Evolutionary conservation across 208 protist species (phyloP).

Genomic region (Trypanosoma cruzi): DNA sequence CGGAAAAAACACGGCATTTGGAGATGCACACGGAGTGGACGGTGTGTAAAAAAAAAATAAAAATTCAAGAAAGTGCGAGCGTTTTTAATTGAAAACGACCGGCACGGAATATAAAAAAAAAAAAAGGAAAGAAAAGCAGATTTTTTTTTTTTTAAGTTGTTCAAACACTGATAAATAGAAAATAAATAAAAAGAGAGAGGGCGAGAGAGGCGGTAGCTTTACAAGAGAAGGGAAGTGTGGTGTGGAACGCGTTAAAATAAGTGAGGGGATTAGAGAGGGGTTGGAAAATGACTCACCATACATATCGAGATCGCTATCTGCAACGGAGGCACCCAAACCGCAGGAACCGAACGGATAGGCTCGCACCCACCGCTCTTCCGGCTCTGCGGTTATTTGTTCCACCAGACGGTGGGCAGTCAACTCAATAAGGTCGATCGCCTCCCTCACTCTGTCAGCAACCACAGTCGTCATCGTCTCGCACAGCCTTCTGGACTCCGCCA

Average conservation of each 20-base stretch:
- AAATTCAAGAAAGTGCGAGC: neutral
- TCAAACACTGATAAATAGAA: neutral
- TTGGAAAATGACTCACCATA: conserved; percentile 72
- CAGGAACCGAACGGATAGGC: conserved; percentile 72
- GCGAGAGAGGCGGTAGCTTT: conserved; percentile 6
- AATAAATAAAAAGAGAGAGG: conserved; percentile 8
- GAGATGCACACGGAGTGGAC: neutral
- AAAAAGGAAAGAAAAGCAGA: conserved; percentile 36
- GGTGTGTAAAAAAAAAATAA: conserved; percentile 14
- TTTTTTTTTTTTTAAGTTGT: conserved; percentile 28
- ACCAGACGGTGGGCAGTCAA: conserved; percentile 19
- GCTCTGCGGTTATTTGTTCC: conserved; percentile 1
- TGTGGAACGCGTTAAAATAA: neutral
- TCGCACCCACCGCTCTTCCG: conserved; percentile 42
- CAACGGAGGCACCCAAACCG: conserved; percentile 72
- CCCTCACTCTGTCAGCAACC: neutral
- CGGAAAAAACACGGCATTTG: neutral
- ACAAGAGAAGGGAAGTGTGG: conserved; percentile 3
- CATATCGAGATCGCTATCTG: conserved; percentile 92
- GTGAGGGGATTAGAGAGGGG: conserved; percentile 8
- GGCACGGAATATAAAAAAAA: conserved; percentile 11
- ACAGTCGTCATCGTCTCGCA: neutral
- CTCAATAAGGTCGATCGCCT: conserved; percentile 17
- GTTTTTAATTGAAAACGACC: neutral
- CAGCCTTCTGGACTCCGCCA: conserved; percentile 24